Conservation (phyloP, 2,329 filamentous ascomycete genomes). For the Colletotrichum melonis region DNA sequence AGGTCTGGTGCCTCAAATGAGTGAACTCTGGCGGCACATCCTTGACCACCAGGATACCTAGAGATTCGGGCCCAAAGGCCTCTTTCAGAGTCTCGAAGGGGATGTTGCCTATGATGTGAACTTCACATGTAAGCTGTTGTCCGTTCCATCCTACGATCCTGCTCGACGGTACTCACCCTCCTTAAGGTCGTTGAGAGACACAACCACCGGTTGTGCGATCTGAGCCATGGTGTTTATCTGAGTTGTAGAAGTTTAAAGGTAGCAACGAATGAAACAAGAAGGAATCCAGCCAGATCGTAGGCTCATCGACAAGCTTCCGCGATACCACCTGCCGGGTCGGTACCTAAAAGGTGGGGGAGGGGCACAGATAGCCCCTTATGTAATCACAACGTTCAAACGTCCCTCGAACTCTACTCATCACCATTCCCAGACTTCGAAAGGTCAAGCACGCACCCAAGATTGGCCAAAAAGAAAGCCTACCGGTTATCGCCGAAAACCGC, state of each 20-base stretch:
- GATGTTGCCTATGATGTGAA: conserved; percentile 64
- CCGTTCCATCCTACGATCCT: not conserved
- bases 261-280: conserved; percentile 1
- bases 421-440: not conserved
- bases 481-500: conserved; percentile 22
- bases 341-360: conserved; percentile 25
- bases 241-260: not conserved
- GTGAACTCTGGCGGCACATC: conserved; percentile 81
- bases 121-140: conserved; percentile 30
- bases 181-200: conserved; percentile 71
- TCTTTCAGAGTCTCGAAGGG: conserved; percentile 76
- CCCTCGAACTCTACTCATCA: conserved; percentile 1
- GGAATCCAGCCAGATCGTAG: conserved; percentile 7
- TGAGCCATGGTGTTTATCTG: conserved; percentile 51
- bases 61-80: conserved; percentile 89
- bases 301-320: not conserved
- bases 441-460: no score
- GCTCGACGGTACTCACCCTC: conserved; percentile 53
- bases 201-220: conserved; percentile 67
- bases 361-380: conserved; percentile 6
- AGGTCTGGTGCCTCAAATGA: conserved; percentile 75
- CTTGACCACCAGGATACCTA: conserved; percentile 94
- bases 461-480: conserved; percentile 1
- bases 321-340: conserved; percentile 11
- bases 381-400: conserved; percentile 13